phyloP scores from a whole-genome alignment of 2,329 filamentous ascomycete species.

The Botrytis medusae region DNA sequence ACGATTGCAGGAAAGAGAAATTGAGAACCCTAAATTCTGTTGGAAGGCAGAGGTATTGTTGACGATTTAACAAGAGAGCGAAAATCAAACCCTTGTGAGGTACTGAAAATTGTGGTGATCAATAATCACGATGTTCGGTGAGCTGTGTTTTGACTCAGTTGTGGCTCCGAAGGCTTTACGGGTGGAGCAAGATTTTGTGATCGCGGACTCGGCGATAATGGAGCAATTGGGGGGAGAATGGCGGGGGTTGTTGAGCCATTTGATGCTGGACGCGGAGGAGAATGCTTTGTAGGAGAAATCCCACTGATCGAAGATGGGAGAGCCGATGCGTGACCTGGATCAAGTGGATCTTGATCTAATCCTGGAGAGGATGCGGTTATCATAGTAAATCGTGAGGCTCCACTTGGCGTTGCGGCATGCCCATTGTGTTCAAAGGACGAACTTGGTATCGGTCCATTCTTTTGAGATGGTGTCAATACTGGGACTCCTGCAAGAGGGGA shows the following conservation, averaged over 20 bases:
- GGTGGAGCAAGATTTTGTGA: conserved; percentile 61
- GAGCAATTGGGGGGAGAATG: conserved; percentile 57
- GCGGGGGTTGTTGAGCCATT: conserved; percentile 40
- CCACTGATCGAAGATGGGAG: conserved; percentile 42
- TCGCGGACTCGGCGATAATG: conserved; percentile 57
- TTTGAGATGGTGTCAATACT: conserved; percentile 34
- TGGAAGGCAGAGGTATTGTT: background rate
- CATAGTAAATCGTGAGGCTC: conserved; percentile 8
- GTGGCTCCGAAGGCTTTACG: conserved; percentile 48
- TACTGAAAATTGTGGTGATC: background rate
- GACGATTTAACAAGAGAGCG: background rate
- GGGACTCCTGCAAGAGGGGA: conserved; percentile 37
- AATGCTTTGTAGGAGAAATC: conserved; percentile 49
- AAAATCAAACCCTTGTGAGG: background rate
- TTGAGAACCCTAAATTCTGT: background rate
- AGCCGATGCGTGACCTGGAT: conserved; percentile 32
- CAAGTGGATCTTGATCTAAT: conserved; percentile 26
- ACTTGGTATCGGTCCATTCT: conserved; percentile 25
- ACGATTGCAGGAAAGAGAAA: background rate
- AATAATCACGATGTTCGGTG: background rate
- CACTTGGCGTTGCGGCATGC: conserved; percentile 20
- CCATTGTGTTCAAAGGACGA: conserved; percentile 24
- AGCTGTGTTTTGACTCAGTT: background rate
- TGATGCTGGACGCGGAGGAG: conserved; percentile 35
- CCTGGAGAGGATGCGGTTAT: conserved; percentile 23